Base-by-base conservation (phyloP, 495 filamentous ascomycete species). In the Aspergillus cristatus region DNA sequence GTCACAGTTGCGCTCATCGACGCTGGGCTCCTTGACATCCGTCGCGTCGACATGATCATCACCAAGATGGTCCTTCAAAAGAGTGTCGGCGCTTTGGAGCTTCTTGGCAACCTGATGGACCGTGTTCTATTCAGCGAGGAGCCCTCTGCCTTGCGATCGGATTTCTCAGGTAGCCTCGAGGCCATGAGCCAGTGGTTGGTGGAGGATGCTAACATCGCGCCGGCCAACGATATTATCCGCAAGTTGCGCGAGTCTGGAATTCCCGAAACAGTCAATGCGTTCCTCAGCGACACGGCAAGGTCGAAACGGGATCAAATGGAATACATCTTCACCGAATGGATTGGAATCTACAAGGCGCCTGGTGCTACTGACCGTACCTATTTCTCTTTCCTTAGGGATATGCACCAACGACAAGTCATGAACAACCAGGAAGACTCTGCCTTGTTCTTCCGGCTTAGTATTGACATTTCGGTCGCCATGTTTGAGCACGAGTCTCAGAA, bases 311-410 rank as follows among this genome's bases (percentile, higher is more conserved):
- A 90, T 36, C 89, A 94, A 47, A 76, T 95, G 62, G 83, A 93
- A 48, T 97, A 97, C 51, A 72, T 94, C 29, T 94, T 99, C 54
- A 84, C 81, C 7, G 91, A 97, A 55, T 99, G 91, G 91, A 73
- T 87, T 39, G 76, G 80, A 28, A 72, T 97, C 12, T 87, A 78
- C 65, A 77, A 82, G 57, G 81, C 84, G 34, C 70, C 74, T 7
- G 72, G 76, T 43, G 76, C 79, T 0, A 76, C 76, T 8, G 82
- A 87, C 18, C 85, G 82, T 48, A 72, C 81, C 0, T 69, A 76
- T 36, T 60, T 70, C 6, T 75, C 85, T 1, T 99, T 97, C 60
- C 76, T 97, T 26, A 77, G 81, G 34, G 93, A 96, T 55, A 62
- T 96, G 50, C 79, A 88, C 48, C 70, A 82, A 28, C 70, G 73